Evolutionary conservation across 371 early-diverging fungal species (phyloP).

Genomic region (Saksenaea vasiformis): DNA sequence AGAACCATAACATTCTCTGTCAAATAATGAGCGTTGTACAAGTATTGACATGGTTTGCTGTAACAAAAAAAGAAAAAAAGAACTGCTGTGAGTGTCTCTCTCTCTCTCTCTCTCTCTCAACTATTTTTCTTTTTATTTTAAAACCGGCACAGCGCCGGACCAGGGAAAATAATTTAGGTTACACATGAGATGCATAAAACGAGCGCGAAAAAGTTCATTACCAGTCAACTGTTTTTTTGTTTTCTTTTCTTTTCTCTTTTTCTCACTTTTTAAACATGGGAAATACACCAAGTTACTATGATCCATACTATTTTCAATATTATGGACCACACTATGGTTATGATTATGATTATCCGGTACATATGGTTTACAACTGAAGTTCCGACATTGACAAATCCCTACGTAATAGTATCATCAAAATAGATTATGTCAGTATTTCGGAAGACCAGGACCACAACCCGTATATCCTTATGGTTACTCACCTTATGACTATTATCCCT

Average conservation of each 20-base stretch:
- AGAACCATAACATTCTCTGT: constrained; percentile 12
- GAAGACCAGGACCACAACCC: not conserved
- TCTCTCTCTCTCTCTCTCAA: too few relatives aligned
- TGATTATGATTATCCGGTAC: not conserved
- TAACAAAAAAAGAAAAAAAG: constrained; percentile 1
- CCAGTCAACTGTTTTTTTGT: constrained; percentile 1
- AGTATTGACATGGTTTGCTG: not conserved
- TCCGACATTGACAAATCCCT: not conserved
- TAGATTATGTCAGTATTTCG: not conserved
- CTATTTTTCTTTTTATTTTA: constrained; percentile 1
- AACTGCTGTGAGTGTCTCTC: too few relatives aligned
- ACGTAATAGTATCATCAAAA: not conserved
- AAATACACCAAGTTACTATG: constrained; percentile 1
- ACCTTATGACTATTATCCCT: not conserved
- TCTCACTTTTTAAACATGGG: constrained; percentile 9
- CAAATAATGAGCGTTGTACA: constrained; percentile 5
- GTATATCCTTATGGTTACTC: not conserved
- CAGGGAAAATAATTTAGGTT: not conserved
- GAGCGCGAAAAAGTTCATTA: not conserved
- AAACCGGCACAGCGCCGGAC: not conserved
- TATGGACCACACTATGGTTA: not conserved
- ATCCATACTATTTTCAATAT: constrained; percentile 8
- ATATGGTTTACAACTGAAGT: not conserved
- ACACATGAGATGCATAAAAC: not conserved
- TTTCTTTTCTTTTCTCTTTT: constrained; percentile 5